Conservation (phyloP, 176 grass and related monocot genomes). For the Zoysia pacifica region DNA sequence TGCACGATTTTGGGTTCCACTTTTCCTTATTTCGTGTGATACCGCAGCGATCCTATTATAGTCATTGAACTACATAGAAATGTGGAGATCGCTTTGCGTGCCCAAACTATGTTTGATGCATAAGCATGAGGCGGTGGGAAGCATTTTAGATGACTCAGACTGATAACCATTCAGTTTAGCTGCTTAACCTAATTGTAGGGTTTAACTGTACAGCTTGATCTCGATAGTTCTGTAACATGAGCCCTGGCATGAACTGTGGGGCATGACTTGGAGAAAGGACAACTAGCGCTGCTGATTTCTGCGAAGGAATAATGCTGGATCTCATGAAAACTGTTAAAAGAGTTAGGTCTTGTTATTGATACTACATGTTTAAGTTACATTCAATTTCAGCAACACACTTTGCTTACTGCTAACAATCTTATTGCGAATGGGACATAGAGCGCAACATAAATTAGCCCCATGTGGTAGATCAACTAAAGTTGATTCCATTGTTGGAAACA, state of each 20-base stretch:
- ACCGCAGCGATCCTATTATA: background rate
- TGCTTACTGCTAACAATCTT: background rate
- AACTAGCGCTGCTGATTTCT: background rate
- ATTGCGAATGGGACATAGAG: background rate
- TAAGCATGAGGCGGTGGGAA: background rate
- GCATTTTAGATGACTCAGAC: background rate
- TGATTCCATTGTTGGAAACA: background rate
- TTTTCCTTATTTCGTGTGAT: background rate
- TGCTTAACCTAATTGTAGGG: background rate
- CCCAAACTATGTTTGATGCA: background rate
- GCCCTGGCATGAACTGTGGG: background rate
- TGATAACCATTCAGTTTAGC: background rate
- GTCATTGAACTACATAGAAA: background rate
- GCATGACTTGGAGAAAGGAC: background rate
- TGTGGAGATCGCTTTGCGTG: background rate
- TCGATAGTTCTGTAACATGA: background rate
- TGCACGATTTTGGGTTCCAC: background rate
- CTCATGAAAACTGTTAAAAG: background rate
- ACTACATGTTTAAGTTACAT: background rate
- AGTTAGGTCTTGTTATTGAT: background rate
- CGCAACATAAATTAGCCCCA: background rate
- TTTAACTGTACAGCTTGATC: background rate
- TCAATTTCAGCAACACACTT: background rate
- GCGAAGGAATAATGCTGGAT: background rate
- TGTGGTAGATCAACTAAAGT: conserved; percentile 6